Conservation (phyloP, 2,329 filamentous ascomycete genomes). For the Dactylellina parvicollis region DNA sequence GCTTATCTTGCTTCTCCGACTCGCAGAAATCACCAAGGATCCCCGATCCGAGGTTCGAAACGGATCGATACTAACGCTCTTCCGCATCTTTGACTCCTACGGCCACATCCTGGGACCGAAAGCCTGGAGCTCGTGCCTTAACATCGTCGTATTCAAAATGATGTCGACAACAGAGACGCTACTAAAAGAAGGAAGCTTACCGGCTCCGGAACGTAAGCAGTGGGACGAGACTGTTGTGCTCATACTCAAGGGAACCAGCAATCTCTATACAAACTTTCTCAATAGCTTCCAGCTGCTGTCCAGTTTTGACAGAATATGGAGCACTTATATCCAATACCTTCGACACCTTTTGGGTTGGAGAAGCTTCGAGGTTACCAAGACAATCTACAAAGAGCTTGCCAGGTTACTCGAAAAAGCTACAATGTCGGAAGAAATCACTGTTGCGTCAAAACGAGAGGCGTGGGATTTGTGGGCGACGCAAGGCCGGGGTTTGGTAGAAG, state of each 20-base stretch:
- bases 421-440: constrained; percentile 62
- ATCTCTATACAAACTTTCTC: constrained; percentile 79
- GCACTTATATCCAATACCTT: constrained; percentile 76
- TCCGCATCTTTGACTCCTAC: constrained; percentile 91
- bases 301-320: constrained; percentile 78
- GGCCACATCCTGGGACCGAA: constrained; percentile 79
- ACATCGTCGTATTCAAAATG: constrained; percentile 81
- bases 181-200: constrained; percentile 57
- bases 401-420: constrained; percentile 68
- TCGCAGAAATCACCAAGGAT: constrained; percentile 77
- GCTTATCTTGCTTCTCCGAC: constrained; percentile 77
- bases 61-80: constrained; percentile 85
- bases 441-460: constrained; percentile 68
- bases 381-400: constrained; percentile 74
- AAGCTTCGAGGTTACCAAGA: constrained; percentile 76
- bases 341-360: constrained; percentile 71
- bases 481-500: constrained; percentile 56
- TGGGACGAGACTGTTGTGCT: constrained; percentile 81
- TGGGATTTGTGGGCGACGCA: constrained; percentile 74
- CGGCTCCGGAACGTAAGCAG: constrained; percentile 62
- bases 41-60: constrained; percentile 79
- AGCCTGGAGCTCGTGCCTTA: constrained; percentile 84
- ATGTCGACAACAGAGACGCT: constrained; percentile 59
- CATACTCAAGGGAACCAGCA: constrained; percentile 76
- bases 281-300: constrained; percentile 73